Evolutionary conservation across 2,329 filamentous ascomycete genomes (phyloP).

Genomic region (Ciborinia camelliae): DNA sequence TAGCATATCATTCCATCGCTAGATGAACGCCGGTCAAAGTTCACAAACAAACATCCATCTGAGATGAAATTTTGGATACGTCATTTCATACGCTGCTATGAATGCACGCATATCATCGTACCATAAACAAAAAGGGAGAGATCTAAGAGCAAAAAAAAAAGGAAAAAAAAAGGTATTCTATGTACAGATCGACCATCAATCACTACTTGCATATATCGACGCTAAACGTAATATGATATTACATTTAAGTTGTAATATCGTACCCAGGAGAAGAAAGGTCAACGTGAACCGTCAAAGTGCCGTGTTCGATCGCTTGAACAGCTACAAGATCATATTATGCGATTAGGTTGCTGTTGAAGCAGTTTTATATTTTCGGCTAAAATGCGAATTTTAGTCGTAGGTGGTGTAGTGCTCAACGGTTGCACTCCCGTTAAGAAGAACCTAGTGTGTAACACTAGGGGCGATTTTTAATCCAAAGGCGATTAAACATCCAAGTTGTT

Average conservation of each 20-base stretch:
- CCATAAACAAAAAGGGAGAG: slow-evolving; percentile 4
- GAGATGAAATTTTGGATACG: neutral
- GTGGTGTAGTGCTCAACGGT: neutral
- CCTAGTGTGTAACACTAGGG: neutral
- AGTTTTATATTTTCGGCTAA: neutral
- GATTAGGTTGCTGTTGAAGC: neutral
- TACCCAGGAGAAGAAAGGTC: neutral
- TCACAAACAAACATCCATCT: neutral
- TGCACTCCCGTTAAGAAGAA: neutral
- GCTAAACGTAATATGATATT: no score
- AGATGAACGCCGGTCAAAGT: slow-evolving; percentile 16
- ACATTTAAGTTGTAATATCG: neutral
- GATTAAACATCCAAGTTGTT: slow-evolving; percentile 42
- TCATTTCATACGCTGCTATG: slow-evolving; percentile 3
- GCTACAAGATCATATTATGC: slow-evolving; percentile 2
- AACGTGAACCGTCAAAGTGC: neutral
- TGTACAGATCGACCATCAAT: slow-evolving; percentile 25
- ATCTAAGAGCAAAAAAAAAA: slow-evolving; percentile 13
- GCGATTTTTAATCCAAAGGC: no score
- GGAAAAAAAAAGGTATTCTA: slow-evolving; percentile 15
- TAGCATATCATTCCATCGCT: slow-evolving; percentile 11
- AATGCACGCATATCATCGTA: slow-evolving; percentile 5
- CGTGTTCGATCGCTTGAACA: neutral
- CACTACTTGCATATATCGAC: neutral
- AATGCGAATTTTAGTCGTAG: neutral